Evolutionary conservation across 2,329 filamentous ascomycete species (phyloP), one percentile per base, ranked within the genome.

Genomic region (Phoma sp.): DNA sequence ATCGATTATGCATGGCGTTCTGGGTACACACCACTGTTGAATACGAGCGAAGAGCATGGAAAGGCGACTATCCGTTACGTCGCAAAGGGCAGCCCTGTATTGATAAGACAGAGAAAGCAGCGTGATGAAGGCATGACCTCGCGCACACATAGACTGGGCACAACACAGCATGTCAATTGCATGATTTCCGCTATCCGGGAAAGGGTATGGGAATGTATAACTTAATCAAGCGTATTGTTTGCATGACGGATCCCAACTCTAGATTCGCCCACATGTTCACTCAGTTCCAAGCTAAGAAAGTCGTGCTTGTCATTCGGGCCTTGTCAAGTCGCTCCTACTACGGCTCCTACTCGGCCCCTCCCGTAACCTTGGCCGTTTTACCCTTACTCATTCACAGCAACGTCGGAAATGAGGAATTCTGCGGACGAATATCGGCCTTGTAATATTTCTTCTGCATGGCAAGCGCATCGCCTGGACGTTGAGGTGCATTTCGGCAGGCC

Each of bases 1-100:
- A 45, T 62, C 50, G 38, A 61, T 65, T 51, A 62, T 59, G 58
- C 64, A 61, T 60, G 64, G 64, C 64, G 64, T 68, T 68, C 53
- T 64, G 58, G 62, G 52, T 45, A 51, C 46, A 49, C 51, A 50
- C 29, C 45, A 49, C 30, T 56, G 40, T 51, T 50, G 42, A 40
- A 42, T 51, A 50, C 5, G 18, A 45, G 46, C 45, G 45, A 49
- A 40, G 38, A 47, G 28, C 26, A 39, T 42, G 23, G 43, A 26
- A 37, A 21, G 37, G 43, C 51, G 17, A 37, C 18, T 46, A 23
- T 40, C 17, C 20, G n/a, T 29, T 49, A 37, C 38, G 17, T 39
- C 18, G 28, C 30, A n/a, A 37, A 37, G 6, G 15, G 37, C 25
- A 25, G 29, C 3, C n/a, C 29, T 47, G 37, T 47, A 34, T 45